A percentile compares a stretch with the other conserved stretches of the same genome.
phyloP scores from a whole-genome alignment of 768 basidiomycete genomes.

The Pleurotus pulmonarius region DNA sequence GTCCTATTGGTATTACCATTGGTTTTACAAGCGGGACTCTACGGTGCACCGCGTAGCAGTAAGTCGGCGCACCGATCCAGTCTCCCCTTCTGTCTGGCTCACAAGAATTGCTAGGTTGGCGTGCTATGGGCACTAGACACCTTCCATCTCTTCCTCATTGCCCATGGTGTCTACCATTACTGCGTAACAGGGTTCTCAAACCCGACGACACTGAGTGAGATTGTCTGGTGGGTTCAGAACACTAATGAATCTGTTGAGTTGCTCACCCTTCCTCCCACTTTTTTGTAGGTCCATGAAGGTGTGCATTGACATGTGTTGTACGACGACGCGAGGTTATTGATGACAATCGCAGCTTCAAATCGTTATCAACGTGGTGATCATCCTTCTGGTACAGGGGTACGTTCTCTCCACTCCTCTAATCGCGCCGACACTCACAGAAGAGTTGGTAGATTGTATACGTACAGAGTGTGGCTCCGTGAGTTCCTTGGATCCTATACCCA shows the following conservation, averaged over 20 bases:
- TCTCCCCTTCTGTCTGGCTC: background rate
- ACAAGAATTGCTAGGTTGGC: background rate
- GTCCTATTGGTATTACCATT: slow-evolving; percentile 15
- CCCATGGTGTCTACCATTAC: slow-evolving; percentile 25
- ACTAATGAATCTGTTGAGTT: background rate
- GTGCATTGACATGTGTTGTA: background rate
- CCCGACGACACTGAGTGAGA: background rate
- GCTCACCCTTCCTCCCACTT: background rate
- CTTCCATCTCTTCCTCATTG: slow-evolving; percentile 21
- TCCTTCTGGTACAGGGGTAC: slow-evolving; percentile 24
- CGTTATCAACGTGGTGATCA: slow-evolving; percentile 22
- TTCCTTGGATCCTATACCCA: background rate
- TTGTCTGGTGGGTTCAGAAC: slow-evolving; percentile 1
- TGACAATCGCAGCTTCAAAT: slow-evolving; percentile 17
- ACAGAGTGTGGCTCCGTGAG: slow-evolving; percentile 6
- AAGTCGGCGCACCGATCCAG: background rate
- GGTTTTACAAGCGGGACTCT: slow-evolving; percentile 11
- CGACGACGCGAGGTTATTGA: background rate
- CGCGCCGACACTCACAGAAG: background rate
- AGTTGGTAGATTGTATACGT: slow-evolving; percentile 1
- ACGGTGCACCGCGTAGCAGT: slow-evolving; percentile 9
- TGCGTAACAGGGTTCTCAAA: slow-evolving; percentile 19
- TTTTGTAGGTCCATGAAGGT: background rate
- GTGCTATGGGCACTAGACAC: slow-evolving; percentile 21
- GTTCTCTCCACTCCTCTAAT: background rate